Base-by-base conservation (phyloP, 129 eudicot genomes). In the Deinandra increscens region DNA sequence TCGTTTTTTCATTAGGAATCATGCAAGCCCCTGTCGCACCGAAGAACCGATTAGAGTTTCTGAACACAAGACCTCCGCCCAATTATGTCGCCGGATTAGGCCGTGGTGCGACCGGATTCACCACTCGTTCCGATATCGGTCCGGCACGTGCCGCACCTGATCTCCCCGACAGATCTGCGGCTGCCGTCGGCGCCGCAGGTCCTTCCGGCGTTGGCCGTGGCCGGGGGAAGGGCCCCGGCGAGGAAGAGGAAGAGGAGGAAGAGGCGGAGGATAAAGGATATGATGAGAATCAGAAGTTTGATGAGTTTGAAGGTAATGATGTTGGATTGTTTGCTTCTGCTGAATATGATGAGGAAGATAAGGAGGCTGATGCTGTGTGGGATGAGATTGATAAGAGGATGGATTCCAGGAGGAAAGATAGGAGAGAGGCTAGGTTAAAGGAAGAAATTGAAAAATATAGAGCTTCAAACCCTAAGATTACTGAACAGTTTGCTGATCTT, bases 141-240 rank as follows among this genome's bases (percentile, higher is more conserved):
- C 98, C 96, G 0, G 98, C 98, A 50, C 91, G 98, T 45, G 94
- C 98, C 8, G 96, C 96, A 11, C 96, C 96, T 3, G 96, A 92
- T 44, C 81, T 92, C 8, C 98, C 96, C 0, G 96, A 91, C 67
- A 66, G 96, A 7, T 82, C 93, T 3, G 91, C 93, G 0, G 80
- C 85, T 0, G 75, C 75, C 4, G 76, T 67, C 1, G 87, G 85
- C 14, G 84, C 86, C 6, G 83, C 82, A 4, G 90, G 80, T 2
- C 81, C 86, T 0, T 68, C 87, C 1, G 86, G 86, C 10, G 90
- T 77, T 4, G 97, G 97, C 0, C 82, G 88, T 0, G 97, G 97
- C 7, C 71, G 87, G 0, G 95, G 95, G 34, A 78, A 79, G 76
- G 90, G 89, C 7, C 68, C 73, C 0, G 81, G 79, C 0, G 87